Evolutionary conservation across 2,329 filamentous ascomycete species (phyloP), one percentile per base, ranked within the genome.

Genomic region (Claviceps monticola): DNA sequence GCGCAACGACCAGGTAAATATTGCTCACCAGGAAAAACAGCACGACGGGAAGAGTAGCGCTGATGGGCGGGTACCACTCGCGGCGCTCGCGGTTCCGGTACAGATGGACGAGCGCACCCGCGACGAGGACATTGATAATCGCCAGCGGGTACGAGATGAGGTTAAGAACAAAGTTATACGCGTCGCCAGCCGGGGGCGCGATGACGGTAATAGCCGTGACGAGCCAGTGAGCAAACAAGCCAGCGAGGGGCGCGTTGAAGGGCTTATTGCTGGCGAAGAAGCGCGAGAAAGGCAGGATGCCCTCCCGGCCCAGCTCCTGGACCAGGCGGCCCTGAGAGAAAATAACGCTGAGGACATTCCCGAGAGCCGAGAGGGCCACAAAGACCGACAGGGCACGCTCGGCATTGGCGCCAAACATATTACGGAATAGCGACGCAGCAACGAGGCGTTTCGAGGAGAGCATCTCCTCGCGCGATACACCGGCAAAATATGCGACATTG

Each of bases 321-420:
- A 82, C 80, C 5, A 84, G 68, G 50, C 82, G 75, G 6, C 80
- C 80, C 63, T 84, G 80, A 0, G 81, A 81, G 65, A 85, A 85
- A 55, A 84, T 84, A 55, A 84, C 80, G 52, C 73, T 77, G 46
- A 85, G 70, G 14, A 85, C 78, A 57, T 84, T 85, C 29, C 81
- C 82, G 56, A 83, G 80, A 4, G 81, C 81, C 0, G 81, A 84
- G 1, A 85, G 69, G 0, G 82, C 81, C 21, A 85, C 80, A 55
- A 85, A 83, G 51, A 83, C 81, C 23, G 74, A 80, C 16, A 83
- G 68, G 4, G 76, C 79, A 19, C 75, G 71, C 65, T 82, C 79
- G 14, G 79, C 79, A 1, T 64, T 60, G 45, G 60, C 59, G 17
- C 76, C 76, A 59, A 77, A 75, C 56, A 79, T 73, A 60, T 79